Base-by-base conservation (phyloP, 2,329 filamentous ascomycete species). In the Nemania abortiva region DNA sequence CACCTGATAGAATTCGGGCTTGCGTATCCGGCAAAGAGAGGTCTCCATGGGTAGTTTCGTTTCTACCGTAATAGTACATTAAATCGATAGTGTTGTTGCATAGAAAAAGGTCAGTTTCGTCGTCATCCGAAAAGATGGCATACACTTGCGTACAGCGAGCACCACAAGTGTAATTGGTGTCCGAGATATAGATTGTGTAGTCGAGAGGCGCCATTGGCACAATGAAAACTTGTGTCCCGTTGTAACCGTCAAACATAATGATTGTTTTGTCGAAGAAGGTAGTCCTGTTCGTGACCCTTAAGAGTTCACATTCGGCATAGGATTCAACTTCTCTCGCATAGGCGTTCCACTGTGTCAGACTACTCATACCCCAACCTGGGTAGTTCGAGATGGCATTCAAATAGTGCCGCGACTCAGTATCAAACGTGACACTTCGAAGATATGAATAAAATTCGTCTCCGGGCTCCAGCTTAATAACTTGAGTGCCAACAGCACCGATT, bases 141-240 rank as follows among this genome's bases (percentile, higher is more conserved):
- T 47, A 47, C n/a, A 47, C 42, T 47, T 20, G 42, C 42, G 42
- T 47, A n/a, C 42, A 47, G n/a, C 42, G 42, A 47, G 11, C 42
- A 47, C 42, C 42, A 47, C 42, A 47, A 2, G 42, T 47, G 7
- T 15, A 7, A 47, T 47, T 47, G 4, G 42, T 47, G 42, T 47
- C 42, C n/a, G 42, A 47, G 42, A 47, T 47, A 20, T 47, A 47
- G 2, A 11, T 47, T 6, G 15, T 47, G n/a, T 47, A 47, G 42
- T 47, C 42, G 15, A 47, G 42, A 18, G 42, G 42, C 6, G 42
- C 42, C 13, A n/a, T 47, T 6, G 42, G 42, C 13, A 47, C 15
- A 20, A 18, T 18, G 42, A 47, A 20, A 20, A 47, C n/a, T 47
- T 47, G 42, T 20, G 42, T 13, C 42, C 42, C n/a, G 13, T 47